Conservation (phyloP, 768 basidiomycete genomes). For the Melanogaster broomeanus region DNA sequence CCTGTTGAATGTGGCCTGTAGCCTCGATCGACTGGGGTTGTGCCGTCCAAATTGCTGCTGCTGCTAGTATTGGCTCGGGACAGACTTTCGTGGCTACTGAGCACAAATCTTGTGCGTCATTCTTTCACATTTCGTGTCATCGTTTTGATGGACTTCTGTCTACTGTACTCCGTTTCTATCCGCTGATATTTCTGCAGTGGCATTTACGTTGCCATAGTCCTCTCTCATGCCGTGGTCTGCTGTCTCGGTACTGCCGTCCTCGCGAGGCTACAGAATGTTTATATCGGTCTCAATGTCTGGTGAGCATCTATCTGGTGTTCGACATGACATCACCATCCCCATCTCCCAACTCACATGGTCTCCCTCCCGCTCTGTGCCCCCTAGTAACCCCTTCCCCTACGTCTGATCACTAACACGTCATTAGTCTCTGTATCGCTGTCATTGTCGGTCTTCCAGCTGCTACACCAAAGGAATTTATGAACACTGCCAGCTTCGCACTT, state of each 20-base stretch:
- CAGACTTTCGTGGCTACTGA: constrained; percentile 40
- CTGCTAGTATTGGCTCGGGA: constrained; percentile 53
- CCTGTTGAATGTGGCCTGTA: too few relatives aligned
- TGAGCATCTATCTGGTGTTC: constrained; percentile 46
- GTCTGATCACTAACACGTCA: too few relatives aligned
- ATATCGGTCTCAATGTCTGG: constrained; percentile 70
- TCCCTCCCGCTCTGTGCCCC: too few relatives aligned
- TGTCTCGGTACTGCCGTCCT: constrained; percentile 66
- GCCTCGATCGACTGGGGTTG: constrained; percentile 70
- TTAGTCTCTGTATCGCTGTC: constrained; percentile 63
- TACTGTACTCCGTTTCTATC: too few relatives aligned
- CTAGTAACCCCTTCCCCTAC: too few relatives aligned
- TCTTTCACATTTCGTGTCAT: not conserved
- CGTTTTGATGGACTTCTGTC: too few relatives aligned
- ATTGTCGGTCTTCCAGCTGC: constrained; percentile 70
- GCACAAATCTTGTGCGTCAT: constrained; percentile 45
- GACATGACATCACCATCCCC: too few relatives aligned
- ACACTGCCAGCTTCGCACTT: constrained; percentile 61
- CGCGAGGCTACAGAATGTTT: constrained; percentile 70
- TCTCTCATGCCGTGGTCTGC: constrained; percentile 64
- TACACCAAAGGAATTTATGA: constrained; percentile 59
- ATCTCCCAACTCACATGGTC: too few relatives aligned
- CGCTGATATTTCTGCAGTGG: constrained; percentile 43
- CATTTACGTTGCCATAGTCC: constrained; percentile 60
- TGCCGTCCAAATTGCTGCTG: constrained; percentile 66